These are phyloP conservation scores for Saitozyma sp. DNA, from an alignment of 768 basidiomycete species.

Conservation along the genomic window DNA sequence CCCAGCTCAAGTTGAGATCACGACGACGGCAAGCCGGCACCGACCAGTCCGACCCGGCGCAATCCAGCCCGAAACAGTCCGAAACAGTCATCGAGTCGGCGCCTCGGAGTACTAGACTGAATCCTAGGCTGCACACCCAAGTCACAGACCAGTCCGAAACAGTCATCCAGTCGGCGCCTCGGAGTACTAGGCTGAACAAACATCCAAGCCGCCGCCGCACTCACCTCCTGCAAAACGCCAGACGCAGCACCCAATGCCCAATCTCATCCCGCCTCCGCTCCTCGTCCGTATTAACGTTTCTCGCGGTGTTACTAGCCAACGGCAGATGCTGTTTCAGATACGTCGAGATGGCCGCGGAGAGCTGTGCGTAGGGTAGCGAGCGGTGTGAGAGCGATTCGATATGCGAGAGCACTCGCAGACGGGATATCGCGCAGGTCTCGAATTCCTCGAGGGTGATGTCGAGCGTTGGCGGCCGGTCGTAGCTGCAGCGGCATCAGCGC, in stretches of 20 bases:
- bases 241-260: slow-evolving; percentile 86
- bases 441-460: slow-evolving; percentile 96
- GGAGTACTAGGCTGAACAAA: too few species aligned
- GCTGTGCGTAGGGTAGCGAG: slow-evolving; percentile 32
- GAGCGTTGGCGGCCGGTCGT: slow-evolving; percentile 76
- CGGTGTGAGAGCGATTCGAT: slow-evolving; percentile 43
- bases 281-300: slow-evolving; percentile 57
- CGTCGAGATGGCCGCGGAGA: slow-evolving; percentile 56
- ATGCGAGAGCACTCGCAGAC: slow-evolving; percentile 57
- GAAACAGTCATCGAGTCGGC: too few species aligned
- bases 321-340: slow-evolving; percentile 78
- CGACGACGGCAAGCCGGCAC: too few species aligned
- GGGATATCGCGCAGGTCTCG: slow-evolving; percentile 82
- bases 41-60: too few species aligned
- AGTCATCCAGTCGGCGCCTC: too few species aligned
- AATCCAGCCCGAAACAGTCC: too few species aligned
- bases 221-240: slow-evolving; percentile 95
- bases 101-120: too few species aligned
- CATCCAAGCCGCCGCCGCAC: slow-evolving; percentile 53
- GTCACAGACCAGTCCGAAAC: too few species aligned
- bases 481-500: slow-evolving; percentile 60
- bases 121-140: too few species aligned
- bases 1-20: too few species aligned
- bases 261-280: slow-evolving; percentile 82
- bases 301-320: slow-evolving; percentile 60